Percentiles rank a stretch among this genome's conserved stretches.
Conservation (phyloP, 2,329 filamentous ascomycete species). For the Byssothecium circinans region DNA sequence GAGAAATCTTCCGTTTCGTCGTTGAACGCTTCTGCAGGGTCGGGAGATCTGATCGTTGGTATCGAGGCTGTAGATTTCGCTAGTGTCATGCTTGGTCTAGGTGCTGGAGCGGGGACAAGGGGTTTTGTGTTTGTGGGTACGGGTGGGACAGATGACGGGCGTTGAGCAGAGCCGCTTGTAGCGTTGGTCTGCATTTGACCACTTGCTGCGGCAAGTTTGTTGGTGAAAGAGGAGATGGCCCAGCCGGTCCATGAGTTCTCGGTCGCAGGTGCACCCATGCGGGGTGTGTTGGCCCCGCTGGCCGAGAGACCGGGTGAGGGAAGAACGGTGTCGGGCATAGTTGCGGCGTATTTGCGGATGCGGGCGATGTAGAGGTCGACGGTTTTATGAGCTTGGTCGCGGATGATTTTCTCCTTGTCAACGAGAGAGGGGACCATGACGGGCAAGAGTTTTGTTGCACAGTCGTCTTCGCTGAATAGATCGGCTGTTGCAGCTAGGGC, state of each 20-base stretch:
- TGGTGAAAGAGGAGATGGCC: conserved; percentile 98
- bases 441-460: conserved; percentile 79
- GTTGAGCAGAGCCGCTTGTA: conserved; percentile 43
- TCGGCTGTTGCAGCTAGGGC: conserved; percentile 84
- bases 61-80: conserved; percentile 30
- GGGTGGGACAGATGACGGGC: conserved; percentile 54
- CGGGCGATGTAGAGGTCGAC: conserved; percentile 83
- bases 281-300: conserved; percentile 56
- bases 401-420: conserved; percentile 92
- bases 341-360: conserved; percentile 74
- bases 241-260: conserved; percentile 83
- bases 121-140: conserved; percentile 52
- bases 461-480: conserved; percentile 86
- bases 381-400: conserved; percentile 88
- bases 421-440: conserved; percentile 81
- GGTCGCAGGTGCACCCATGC: conserved; percentile 78
- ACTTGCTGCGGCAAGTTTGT: conserved; percentile 80
- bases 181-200: conserved; percentile 74
- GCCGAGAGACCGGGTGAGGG: conserved; percentile 62
- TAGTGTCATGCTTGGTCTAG: conserved; percentile 33
- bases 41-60: conserved; percentile 31
- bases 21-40: conserved; percentile 55
- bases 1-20: conserved; percentile 60
- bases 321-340: conserved; percentile 78
- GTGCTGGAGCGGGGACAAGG: conserved; percentile 36